Evolutionary conservation across 2,329 filamentous ascomycete species (phyloP), one percentile per base, ranked within the genome.

Genomic region (Aspergillus uvarum): DNA sequence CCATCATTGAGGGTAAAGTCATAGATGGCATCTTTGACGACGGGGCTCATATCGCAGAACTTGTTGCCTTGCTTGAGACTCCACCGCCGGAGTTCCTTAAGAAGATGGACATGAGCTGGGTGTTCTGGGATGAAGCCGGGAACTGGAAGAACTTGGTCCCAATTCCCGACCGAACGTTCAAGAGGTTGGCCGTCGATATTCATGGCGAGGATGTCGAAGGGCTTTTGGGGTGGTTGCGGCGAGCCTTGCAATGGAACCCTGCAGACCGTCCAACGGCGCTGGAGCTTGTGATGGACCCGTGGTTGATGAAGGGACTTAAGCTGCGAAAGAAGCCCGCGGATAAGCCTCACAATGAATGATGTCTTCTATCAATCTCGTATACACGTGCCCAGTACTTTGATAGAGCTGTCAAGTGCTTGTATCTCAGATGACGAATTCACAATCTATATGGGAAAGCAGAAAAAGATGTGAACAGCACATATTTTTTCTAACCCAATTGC

Each of bases 241-340:
- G 64, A 57, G 70, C 71, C 51, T 54, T 74, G 57, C 61, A 65
- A 38, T 74, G 72, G 73, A 58, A 60, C 24, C 63, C 65, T 3
- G 56, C 59, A 22, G 65, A 71, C 21, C 38, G 70, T 16, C 67
- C 69, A 5, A 64, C 67, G 14, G 76, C 73, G 35, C 65, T 68
- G 58, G 70, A 78, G 35, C 60, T 79, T 32, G 59, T 79, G 31
- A 62, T 71, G 38, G 76, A 79, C 63, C 65, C 68, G 19, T 79
- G 76, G 74, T 73, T 77, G 66, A 59, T 62, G 63, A 59, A 61
- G 61, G 63, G 64, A 35, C 51, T 60, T 7, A 56, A 60, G 6
- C 24, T 59, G 14, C 21, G 57, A 29, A 49, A 51, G 47, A 50
- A 1, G 26, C 7, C 3, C 11, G 26, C 8, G 31, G 49, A 31